phyloP scores from a whole-genome alignment of 352 stramenopile species.

The Pythium aquatile region DNA sequence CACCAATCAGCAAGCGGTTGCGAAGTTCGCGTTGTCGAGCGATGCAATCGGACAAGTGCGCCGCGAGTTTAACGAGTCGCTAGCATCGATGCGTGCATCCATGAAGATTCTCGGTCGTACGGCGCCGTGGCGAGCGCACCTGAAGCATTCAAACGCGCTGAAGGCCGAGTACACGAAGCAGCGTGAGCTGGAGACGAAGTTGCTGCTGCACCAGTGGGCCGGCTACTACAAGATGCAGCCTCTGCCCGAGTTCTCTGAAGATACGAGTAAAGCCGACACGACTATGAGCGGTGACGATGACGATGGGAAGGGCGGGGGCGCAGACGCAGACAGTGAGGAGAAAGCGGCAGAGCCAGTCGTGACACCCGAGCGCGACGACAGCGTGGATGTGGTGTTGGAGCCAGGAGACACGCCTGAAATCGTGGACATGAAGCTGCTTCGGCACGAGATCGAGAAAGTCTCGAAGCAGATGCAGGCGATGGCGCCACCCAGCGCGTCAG shows the following conservation, averaged over 20 bases:
- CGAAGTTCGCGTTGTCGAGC: conserved; percentile 32
- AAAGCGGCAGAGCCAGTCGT: not conserved
- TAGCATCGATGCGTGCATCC: conserved; percentile 43
- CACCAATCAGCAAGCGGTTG: conserved; percentile 31
- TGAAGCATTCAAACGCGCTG: conserved; percentile 62
- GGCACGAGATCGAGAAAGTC: conserved; percentile 55
- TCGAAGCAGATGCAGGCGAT: conserved; percentile 45
- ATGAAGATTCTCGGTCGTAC: conserved; percentile 60
- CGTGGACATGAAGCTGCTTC: conserved; percentile 73
- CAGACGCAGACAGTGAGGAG: conserved; percentile 1
- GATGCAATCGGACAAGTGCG: conserved; percentile 30
- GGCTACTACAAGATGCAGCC: conserved; percentile 51
- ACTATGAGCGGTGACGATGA: not conserved
- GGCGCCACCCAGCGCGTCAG: conserved; percentile 13
- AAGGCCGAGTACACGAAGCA: conserved; percentile 59
- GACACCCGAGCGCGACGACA: not conserved
- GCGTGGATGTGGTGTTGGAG: conserved; percentile 24
- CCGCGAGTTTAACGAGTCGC: conserved; percentile 44
- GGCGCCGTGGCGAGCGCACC: conserved; percentile 56
- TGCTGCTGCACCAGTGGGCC: conserved; percentile 63
- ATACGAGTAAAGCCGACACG: not conserved
- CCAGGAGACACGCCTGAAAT: conserved; percentile 48
- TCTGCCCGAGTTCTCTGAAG: conserved; percentile 6
- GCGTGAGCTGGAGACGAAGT: conserved; percentile 46
- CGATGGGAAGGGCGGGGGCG: not conserved